Evolutionary conservation across 305 asterid species (phyloP).

Genomic region (Andrographis paniculata): DNA sequence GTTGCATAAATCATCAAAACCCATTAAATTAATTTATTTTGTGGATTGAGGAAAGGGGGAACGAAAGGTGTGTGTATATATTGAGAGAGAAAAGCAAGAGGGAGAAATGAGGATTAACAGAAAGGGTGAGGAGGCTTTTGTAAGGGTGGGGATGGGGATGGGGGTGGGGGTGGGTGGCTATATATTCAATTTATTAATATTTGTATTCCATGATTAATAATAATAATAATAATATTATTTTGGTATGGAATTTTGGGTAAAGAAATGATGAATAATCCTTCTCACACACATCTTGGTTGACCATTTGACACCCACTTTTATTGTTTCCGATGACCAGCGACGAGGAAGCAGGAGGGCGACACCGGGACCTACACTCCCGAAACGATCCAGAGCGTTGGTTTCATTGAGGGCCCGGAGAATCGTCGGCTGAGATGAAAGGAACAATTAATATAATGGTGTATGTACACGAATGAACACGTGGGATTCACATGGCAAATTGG

Average conservation of each 20-base stretch:
- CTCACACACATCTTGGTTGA: conserved; percentile 34
- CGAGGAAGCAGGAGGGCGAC: conserved; percentile 22
- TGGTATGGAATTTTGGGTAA: conserved; percentile 31
- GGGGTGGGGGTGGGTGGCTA: conserved; percentile 31
- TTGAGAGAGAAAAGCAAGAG: conserved; percentile 14
- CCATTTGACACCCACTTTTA: conserved; percentile 45
- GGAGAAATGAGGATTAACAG: conserved; percentile 25
- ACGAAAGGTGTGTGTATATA: conserved; percentile 7
- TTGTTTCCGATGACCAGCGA: conserved; percentile 29
- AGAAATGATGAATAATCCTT: conserved; percentile 34
- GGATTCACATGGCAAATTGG: conserved; percentile 45
- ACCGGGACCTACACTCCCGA: no score
- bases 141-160: conserved; percentile 14
- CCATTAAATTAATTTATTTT: conserved; percentile 25
- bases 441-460: no score
- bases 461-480: conserved; percentile 35
- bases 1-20: conserved; percentile 54
- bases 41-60: conserved; percentile 8
- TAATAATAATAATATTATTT: conserved; percentile 44
- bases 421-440: no score
- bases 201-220: conserved; percentile 44
- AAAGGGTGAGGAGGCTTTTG: conserved; percentile 27
- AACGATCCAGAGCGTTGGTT: no score
- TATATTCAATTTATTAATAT: no score
- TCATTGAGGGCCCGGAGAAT: no score